Conservation (phyloP, 2,329 filamentous ascomycete genomes). For the Apiospora marii region DNA sequence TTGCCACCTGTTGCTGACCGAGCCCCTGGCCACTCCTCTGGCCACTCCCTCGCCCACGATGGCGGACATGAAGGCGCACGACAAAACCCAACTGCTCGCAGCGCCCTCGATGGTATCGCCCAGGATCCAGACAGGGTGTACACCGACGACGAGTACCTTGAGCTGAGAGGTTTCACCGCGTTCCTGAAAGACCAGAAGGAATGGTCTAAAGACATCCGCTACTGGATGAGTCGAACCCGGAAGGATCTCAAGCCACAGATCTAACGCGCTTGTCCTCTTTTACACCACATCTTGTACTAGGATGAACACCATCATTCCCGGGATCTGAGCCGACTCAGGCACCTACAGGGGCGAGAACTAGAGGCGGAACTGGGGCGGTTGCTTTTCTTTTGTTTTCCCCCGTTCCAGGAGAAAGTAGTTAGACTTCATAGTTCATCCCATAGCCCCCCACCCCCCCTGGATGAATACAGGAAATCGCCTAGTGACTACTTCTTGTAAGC, state of each 20-base stretch:
- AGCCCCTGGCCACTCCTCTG: no score
- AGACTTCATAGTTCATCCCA: background rate
- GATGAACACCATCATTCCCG: background rate
- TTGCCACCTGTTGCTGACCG: background rate
- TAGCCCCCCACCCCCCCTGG: background rate
- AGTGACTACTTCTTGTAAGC: background rate
- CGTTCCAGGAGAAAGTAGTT: background rate
- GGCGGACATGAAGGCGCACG: background rate
- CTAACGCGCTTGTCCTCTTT: background rate
- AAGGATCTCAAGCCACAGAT: background rate
- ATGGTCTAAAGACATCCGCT: background rate
- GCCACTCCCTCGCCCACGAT: background rate
- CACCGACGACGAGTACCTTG: background rate
- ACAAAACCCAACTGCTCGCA: background rate
- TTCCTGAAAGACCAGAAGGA: conserved; percentile 9
- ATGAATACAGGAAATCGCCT: background rate
- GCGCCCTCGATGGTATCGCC: background rate
- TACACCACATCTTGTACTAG: background rate
- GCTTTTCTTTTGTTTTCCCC: no score
- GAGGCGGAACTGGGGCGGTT: background rate
- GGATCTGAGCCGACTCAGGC: background rate
- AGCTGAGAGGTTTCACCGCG: background rate
- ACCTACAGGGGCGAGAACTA: background rate
- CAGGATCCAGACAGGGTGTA: background rate
- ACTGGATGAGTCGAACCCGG: background rate